These are phyloP conservation scores for Rhododendron ovatum DNA, from an alignment of 148 eudicot genomes.

Conservation along the genomic window DNA sequence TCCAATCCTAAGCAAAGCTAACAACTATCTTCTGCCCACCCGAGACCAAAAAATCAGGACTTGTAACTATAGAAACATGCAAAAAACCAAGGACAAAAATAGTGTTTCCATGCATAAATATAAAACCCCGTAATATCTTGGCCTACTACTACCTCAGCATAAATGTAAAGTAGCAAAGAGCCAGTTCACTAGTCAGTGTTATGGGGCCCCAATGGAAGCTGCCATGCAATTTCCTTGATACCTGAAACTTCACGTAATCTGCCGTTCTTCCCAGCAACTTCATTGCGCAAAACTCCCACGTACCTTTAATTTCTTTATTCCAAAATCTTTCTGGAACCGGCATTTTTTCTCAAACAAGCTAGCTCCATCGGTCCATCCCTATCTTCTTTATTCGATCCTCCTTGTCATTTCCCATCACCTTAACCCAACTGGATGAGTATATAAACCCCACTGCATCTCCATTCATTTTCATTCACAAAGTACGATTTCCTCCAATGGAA, in stretches of 20 bases:
- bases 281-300: background rate
- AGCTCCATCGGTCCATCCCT: too few species aligned
- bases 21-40: too few species aligned
- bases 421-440: background rate
- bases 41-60: too few species aligned
- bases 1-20: too few species aligned
- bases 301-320: background rate
- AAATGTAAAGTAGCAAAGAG: background rate
- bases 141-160: background rate
- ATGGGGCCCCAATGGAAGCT: conserved; percentile 30
- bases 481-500: conserved; percentile 24
- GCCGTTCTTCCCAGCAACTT: conserved; percentile 9
- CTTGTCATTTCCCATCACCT: background rate
- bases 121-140: background rate
- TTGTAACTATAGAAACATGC: too few species aligned
- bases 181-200: background rate
- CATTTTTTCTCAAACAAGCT: background rate
- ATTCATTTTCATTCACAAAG: background rate
- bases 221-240: conserved; percentile 60
- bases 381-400: background rate
- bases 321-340: background rate
- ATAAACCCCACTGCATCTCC: background rate
- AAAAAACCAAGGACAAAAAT: too few species aligned
- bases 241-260: conserved; percentile 4
- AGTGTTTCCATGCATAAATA: background rate